Evolutionary conservation across 1,284 basidiomycete species (phyloP).

Genomic region (Cryptococcus sp.): DNA sequence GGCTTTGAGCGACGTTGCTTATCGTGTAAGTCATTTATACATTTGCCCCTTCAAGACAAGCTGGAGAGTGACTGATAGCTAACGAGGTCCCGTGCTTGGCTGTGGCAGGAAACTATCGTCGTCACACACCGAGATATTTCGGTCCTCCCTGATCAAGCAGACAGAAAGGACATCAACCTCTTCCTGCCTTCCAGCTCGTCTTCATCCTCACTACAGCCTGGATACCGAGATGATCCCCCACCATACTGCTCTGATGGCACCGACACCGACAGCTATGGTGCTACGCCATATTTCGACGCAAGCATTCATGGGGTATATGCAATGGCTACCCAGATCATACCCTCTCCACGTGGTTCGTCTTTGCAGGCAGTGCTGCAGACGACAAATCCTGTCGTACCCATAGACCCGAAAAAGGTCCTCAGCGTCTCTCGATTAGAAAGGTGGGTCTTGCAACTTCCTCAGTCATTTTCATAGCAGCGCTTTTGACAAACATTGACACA

Average conservation of each 20-base stretch:
- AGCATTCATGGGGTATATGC: constrained; percentile 53
- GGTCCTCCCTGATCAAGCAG: constrained; percentile 60
- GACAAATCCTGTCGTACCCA: constrained; percentile 68
- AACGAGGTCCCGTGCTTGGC: neutral
- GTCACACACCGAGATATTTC: constrained; percentile 67
- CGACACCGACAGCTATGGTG: neutral
- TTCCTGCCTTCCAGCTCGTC: constrained; percentile 45
- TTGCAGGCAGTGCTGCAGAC: constrained; percentile 62
- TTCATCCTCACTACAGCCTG: constrained; percentile 7
- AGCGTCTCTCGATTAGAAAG: constrained; percentile 65
- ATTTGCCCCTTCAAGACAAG: neutral
- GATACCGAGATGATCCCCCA: neutral
- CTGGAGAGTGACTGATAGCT: neutral
- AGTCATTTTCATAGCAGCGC: neutral
- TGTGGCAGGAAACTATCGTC: constrained; percentile 58
- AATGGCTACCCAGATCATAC: constrained; percentile 66
- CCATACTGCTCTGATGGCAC: neutral
- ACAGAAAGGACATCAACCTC: constrained; percentile 68
- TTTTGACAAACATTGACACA: neutral
- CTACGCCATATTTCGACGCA: constrained; percentile 34
- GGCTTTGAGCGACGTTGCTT: constrained; percentile 42
- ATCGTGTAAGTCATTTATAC: constrained; percentile 30
- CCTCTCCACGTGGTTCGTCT: constrained; percentile 35
- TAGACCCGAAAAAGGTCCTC: constrained; percentile 58
- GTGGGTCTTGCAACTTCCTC: constrained; percentile 51